These are phyloP conservation scores for Colletotrichum caudatum DNA, from an alignment of 2,329 filamentous ascomycete species.

Conservation along the genomic window DNA sequence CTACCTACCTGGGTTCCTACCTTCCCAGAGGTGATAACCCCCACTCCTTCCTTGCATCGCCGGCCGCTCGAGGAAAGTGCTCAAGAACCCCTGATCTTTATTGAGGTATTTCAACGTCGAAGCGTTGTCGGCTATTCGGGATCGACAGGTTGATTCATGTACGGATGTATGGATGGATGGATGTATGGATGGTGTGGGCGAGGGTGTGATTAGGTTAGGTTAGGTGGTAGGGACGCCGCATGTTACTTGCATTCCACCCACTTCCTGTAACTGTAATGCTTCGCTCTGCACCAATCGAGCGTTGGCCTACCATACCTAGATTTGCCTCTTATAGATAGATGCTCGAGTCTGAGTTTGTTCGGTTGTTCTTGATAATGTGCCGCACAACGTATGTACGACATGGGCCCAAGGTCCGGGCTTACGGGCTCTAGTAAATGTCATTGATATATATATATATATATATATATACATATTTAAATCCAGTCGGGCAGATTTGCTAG, in stretches of 20 bases:
- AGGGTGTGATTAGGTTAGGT: not conserved
- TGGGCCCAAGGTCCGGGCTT: slow-evolving; percentile 25
- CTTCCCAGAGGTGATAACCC: slow-evolving; percentile 7
- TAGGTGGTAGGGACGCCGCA: not conserved
- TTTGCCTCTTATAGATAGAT: not conserved
- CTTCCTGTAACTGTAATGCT: not conserved
- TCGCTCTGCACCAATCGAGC: not conserved
- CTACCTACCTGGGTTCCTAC: too few species aligned
- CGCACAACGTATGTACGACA: slow-evolving; percentile 24
- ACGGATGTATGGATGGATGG: not conserved
- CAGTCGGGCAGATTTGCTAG: not conserved
- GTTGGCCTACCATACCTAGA: not conserved
- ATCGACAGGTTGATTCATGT: not conserved
- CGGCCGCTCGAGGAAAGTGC: slow-evolving; percentile 22
- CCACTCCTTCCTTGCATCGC: slow-evolving; percentile 19
- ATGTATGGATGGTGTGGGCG: not conserved
- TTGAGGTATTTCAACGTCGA: slow-evolving; percentile 10
- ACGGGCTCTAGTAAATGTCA: slow-evolving; percentile 8
- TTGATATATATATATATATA: too few species aligned
- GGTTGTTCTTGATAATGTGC: slow-evolving; percentile 11
- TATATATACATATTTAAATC: too few species aligned
- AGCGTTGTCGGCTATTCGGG: not conserved
- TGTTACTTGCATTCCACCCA: not conserved
- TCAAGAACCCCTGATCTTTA: slow-evolving; percentile 4
- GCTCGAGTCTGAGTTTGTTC: not conserved